phyloP scores from a whole-genome alignment of 768 basidiomycete genomes.

The Suillus subaureus region DNA sequence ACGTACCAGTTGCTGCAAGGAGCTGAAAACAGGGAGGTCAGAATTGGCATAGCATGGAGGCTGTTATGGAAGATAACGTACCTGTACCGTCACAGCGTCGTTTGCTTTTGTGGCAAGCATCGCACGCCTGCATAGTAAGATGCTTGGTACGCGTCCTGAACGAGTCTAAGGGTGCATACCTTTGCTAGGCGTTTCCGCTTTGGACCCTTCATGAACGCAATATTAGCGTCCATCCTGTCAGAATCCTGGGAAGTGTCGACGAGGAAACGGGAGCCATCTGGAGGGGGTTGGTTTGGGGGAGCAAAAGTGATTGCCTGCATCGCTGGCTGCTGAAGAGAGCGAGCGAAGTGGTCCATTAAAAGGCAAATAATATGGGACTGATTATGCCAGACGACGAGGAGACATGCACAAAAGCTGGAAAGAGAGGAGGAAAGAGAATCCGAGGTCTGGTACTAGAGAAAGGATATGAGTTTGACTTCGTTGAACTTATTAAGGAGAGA shows the following conservation, averaged over 20 bases:
- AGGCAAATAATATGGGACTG: neutral
- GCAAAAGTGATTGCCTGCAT: constrained; percentile 27
- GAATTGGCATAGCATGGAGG: constrained; percentile 12
- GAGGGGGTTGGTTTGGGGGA: constrained; percentile 21
- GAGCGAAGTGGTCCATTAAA: constrained; percentile 39
- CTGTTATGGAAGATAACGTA: constrained; percentile 34
- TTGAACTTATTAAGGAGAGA: constrained; percentile 23
- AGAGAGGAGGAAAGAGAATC: neutral
- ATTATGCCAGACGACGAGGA: constrained; percentile 2
- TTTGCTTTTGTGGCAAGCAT: constrained; percentile 85
- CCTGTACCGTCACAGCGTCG: constrained; percentile 83
- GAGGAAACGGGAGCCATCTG: constrained; percentile 24
- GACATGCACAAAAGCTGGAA: neutral
- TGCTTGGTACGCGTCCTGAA: constrained; percentile 1
- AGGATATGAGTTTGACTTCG: constrained; percentile 18
- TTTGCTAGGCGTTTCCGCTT: constrained; percentile 58
- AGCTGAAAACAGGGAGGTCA: constrained; percentile 40
- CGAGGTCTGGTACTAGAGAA: constrained; percentile 7
- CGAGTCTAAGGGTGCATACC: constrained; percentile 30
- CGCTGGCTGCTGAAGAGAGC: constrained; percentile 17
- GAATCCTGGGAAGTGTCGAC: constrained; percentile 23
- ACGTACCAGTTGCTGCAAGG: constrained; percentile 81
- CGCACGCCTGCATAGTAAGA: constrained; percentile 55
- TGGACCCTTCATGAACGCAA: constrained; percentile 52
- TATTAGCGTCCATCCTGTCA: constrained; percentile 33